Evolutionary conservation across 768 basidiomycete genomes (phyloP), one percentile per base, ranked within the genome.

Genomic region (Solioccasus polychromus): DNA sequence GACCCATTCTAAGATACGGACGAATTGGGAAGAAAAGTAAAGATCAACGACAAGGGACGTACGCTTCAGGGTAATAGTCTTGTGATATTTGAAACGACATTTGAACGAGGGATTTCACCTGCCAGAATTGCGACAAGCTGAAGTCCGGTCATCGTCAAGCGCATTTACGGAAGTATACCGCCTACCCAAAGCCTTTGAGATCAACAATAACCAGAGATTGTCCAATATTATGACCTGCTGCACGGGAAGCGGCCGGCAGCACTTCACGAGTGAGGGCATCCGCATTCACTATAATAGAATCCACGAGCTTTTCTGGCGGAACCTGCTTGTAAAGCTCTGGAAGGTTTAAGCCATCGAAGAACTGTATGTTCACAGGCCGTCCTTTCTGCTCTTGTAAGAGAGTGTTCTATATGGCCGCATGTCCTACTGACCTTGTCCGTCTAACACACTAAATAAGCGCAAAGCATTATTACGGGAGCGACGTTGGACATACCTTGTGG

Each of bases 21-120:
- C 19, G n/a, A 31, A 32, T 46, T 11, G 48, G 26, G 17, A 23
- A 10, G 19, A 15, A 18, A 4, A 38, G 35, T 22, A 5, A 28
- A 40, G 6, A 8, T 30, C 5, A 6, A n/a, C 18, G 11, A 6
- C 15, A 20, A 18, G 34, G n/a, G 20, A 59, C 77, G 42, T 58
- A 88, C 85, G 82, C 82, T 60, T 89, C 86, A 2, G 86, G 86
- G 51, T 75, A 88, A 63, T 85, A 88, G 54, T 86, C 83, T 62
- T 88, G 86, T 2, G 85, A 87, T 44, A 88, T 71, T 53, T 87
- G 84, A 61, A 88, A 85, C 7, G 81, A 78, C 39, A 63, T 68
- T 39, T 78, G 71, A 19, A 74, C 75, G n/a, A 88, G 69, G 35
- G 73, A 67, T 59, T 82, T 85, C 70, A 86, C 80, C 55, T 86